Evolutionary conservation across 257 asterid species (phyloP).

Genomic region (Gardenia jasminoides): DNA sequence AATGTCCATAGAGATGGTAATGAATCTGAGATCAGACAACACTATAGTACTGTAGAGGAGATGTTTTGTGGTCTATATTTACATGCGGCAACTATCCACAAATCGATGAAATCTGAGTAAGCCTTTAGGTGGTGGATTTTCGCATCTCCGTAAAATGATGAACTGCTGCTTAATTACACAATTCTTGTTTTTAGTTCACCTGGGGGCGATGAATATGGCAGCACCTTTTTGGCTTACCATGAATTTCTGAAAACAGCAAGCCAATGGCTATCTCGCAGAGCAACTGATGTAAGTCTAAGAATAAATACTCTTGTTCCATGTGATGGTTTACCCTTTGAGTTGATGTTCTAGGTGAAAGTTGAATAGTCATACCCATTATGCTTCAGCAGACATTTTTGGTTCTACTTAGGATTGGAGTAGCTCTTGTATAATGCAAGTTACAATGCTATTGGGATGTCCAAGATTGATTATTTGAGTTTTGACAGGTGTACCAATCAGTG

Average conservation of each 20-base stretch:
- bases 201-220: slow-evolving; percentile 39
- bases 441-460: neutral
- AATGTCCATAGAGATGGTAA: slow-evolving; percentile 16
- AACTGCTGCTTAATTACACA: slow-evolving; percentile 19
- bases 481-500: neutral
- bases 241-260: slow-evolving; percentile 63
- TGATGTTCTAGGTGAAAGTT: neutral
- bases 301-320: neutral
- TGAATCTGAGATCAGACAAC: slow-evolving; percentile 28
- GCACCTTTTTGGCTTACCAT: slow-evolving; percentile 47
- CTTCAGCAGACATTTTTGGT: neutral
- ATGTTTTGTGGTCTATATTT: slow-evolving; percentile 66
- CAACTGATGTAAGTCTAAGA: slow-evolving; percentile 70
- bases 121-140: slow-evolving; percentile 41
- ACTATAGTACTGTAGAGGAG: slow-evolving; percentile 37
- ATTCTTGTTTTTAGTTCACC: slow-evolving; percentile 31
- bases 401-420: neutral
- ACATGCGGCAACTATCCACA: slow-evolving; percentile 56
- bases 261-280: slow-evolving; percentile 78
- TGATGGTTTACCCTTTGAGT: neutral
- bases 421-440: neutral
- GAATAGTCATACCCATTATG: neutral
- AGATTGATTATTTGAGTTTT: too few species aligned
- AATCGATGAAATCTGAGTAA: slow-evolving; percentile 50
- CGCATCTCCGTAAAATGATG: neutral